Evolutionary conservation across 306 rosid species (phyloP).

Genomic region (Canavalia ensiformis): DNA sequence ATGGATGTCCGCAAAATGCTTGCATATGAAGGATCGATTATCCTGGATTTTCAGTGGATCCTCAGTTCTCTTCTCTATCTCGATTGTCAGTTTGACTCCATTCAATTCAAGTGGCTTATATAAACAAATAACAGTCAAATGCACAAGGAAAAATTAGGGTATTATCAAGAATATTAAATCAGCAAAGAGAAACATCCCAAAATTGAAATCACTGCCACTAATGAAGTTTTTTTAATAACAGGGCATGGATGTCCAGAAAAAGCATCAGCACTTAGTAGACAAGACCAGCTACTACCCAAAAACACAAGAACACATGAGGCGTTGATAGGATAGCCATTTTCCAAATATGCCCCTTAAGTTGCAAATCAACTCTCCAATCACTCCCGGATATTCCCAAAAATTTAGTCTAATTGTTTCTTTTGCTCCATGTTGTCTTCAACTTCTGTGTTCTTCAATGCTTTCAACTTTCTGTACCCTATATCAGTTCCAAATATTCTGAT

Average conservation of each 20-base stretch:
- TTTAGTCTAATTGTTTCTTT: slow-evolving; percentile 42
- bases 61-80: too few relatives aligned
- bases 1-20: neutral
- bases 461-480: slow-evolving; percentile 83
- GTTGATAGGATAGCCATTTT: slow-evolving; percentile 45
- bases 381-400: slow-evolving; percentile 46
- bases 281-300: slow-evolving; percentile 40
- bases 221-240: slow-evolving; percentile 45
- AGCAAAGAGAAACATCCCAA: slow-evolving; percentile 22
- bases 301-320: slow-evolving; percentile 53
- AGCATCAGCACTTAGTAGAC: slow-evolving; percentile 51
- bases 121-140: slow-evolving; percentile 19
- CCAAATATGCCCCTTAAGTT: slow-evolving; percentile 44
- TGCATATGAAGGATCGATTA: too few relatives aligned
- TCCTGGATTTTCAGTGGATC: too few relatives aligned
- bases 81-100: neutral
- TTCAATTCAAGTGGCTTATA: slow-evolving; percentile 1
- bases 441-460: slow-evolving; percentile 65
- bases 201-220: slow-evolving; percentile 30
- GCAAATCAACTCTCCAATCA: slow-evolving; percentile 48
- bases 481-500: slow-evolving; percentile 90
- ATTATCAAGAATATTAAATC: slow-evolving; percentile 31
- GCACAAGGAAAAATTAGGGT: neutral
- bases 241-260: slow-evolving; percentile 45
- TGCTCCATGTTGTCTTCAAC: slow-evolving; percentile 60